Percentiles rank a stretch among this genome's conserved stretches.
phyloP scores from a whole-genome alignment of 2,329 filamentous ascomycete genomes.

The Trematosphaeria pertusa region DNA sequence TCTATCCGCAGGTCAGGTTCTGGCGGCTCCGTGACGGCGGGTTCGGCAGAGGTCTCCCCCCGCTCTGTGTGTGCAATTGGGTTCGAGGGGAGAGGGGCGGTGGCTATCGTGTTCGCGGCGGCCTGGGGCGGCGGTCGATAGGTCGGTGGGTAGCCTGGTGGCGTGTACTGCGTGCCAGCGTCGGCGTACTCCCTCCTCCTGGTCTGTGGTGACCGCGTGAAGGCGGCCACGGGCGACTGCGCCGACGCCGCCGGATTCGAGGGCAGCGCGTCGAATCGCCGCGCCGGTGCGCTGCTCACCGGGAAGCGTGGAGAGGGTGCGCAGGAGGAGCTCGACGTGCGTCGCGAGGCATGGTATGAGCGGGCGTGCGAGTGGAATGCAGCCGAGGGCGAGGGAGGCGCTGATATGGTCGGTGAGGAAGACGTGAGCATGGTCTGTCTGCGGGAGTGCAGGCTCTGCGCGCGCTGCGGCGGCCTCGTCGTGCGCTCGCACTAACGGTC shows the following conservation, averaged over 20 bases:
- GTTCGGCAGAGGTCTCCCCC: constrained; percentile 42
- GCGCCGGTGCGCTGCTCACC: constrained; percentile 35
- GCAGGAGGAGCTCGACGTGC: constrained; percentile 36
- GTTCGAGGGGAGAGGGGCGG: constrained; percentile 17
- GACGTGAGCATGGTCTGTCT: constrained; percentile 40
- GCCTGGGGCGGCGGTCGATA: constrained; percentile 30
- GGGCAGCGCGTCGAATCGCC: constrained; percentile 36
- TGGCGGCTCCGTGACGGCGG: constrained; percentile 42
- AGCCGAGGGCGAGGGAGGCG: constrained; percentile 44
- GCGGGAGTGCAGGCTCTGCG: not conserved
- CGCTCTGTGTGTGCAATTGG: constrained; percentile 31
- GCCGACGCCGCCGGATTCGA: constrained; percentile 26
- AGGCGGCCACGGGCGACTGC: constrained; percentile 32
- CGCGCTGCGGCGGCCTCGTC: not conserved
- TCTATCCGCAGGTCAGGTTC: constrained; percentile 45
- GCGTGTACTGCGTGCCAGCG: constrained; percentile 63
- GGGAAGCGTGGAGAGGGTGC: constrained; percentile 44
- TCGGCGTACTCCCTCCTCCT: constrained; percentile 53
- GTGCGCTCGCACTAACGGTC: not conserved
- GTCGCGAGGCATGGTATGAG: constrained; percentile 43
- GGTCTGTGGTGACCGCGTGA: constrained; percentile 33
- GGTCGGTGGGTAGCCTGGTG: constrained; percentile 55
- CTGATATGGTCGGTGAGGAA: constrained; percentile 46
- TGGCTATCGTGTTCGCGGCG: constrained; percentile 8
- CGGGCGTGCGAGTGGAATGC: constrained; percentile 40